Conservation (phyloP, 148 eudicot genomes). For the Oxyria digyna region DNA sequence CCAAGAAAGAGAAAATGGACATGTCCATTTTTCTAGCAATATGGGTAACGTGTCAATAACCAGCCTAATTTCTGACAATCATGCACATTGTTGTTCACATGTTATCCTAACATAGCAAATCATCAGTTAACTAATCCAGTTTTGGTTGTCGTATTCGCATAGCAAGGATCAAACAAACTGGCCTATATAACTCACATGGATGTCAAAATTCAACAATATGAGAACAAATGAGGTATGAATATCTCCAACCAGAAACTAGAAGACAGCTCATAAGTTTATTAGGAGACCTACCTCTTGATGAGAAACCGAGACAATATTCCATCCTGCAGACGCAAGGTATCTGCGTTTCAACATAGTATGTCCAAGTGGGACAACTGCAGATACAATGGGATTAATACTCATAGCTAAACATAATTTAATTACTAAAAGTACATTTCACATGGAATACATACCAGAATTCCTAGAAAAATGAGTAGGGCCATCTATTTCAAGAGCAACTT, state of each 20-base stretch:
- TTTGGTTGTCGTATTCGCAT: neutral
- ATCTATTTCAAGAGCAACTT: slow-evolving; percentile 81
- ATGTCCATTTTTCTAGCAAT: neutral
- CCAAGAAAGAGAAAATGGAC: neutral
- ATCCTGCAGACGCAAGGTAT: slow-evolving; percentile 68
- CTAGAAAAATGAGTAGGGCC: slow-evolving; percentile 97
- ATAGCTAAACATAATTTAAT: neutral
- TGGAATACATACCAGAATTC: slow-evolving; percentile 45
- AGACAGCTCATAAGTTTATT: neutral
- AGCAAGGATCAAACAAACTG: neutral
- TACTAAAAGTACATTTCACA: neutral
- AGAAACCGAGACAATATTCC: slow-evolving; percentile 67
- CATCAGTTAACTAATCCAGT: neutral
- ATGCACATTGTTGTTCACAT: neutral
- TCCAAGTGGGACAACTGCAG: slow-evolving; percentile 79
- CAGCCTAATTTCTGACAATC: neutral
- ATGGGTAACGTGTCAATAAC: neutral
- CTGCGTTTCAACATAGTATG: slow-evolving; percentile 83
- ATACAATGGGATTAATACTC: neutral
- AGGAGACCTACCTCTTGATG: slow-evolving; percentile 55
- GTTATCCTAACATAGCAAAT: neutral
- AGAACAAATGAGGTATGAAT: neutral
- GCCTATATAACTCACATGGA: neutral
- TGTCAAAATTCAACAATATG: neutral
- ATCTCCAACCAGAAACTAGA: neutral